Conservation (phyloP, 176 grass and related monocot genomes). For the Paspalum vaginatum region DNA sequence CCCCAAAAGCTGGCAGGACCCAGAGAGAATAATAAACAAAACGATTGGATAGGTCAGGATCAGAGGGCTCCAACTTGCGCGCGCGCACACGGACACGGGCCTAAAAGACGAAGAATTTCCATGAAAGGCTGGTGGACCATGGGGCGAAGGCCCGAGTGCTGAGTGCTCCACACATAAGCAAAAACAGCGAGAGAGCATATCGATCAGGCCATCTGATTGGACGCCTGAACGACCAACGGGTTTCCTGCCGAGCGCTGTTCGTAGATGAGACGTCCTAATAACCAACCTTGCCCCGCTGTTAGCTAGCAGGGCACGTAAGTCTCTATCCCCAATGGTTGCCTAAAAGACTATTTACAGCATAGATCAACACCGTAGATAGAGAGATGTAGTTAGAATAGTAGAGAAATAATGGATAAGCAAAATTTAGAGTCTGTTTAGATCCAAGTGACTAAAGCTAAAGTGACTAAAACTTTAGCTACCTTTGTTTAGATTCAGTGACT, state of each 20-base stretch:
- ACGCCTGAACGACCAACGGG: constrained; percentile 25
- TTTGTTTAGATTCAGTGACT: too few species aligned
- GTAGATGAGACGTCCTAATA: background rate
- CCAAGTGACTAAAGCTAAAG: too few species aligned
- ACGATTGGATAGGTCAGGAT: constrained; percentile 7
- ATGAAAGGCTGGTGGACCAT: background rate
- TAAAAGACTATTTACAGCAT: too few species aligned
- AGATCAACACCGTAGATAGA: too few species aligned
- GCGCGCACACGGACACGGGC: background rate
- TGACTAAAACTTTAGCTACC: too few species aligned
- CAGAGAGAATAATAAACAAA: background rate
- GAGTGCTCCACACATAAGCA: constrained; percentile 44
- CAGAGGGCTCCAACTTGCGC: constrained; percentile 8
- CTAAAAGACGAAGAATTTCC: constrained; percentile 31
- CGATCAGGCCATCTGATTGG: background rate
- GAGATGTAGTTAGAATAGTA: too few species aligned
- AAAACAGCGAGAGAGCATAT: background rate
- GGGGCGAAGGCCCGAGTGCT: background rate
- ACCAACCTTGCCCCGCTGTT: background rate
- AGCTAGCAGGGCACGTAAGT: background rate
- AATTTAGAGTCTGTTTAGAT: too few species aligned
- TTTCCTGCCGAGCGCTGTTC: background rate
- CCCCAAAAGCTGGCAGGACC: background rate
- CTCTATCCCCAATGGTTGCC: too few species aligned
- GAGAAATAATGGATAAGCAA: too few species aligned